Conservation (phyloP, 306 rosid genomes). For the Citrullus colocynthis region DNA sequence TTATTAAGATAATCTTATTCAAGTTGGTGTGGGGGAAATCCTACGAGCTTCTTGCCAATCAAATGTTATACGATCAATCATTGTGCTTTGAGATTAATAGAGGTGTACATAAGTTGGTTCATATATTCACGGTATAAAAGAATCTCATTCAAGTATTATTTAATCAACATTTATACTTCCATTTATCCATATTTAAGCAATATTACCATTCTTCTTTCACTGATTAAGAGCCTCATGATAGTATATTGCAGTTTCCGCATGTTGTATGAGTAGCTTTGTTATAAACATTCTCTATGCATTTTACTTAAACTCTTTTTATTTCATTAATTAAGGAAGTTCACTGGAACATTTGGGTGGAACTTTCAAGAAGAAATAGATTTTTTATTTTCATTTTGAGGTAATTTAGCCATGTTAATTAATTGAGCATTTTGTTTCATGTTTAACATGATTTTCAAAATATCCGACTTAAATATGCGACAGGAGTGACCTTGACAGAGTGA, state of each 20-base stretch:
- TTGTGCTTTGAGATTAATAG: background rate
- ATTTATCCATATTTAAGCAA: background rate
- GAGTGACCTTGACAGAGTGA: too few species aligned
- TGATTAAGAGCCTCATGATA: background rate
- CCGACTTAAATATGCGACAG: too few species aligned
- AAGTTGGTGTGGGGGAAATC: background rate
- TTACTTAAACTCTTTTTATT: background rate
- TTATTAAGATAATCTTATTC: background rate
- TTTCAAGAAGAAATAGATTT: background rate
- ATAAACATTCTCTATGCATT: background rate
- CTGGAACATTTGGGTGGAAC: background rate
- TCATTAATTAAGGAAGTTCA: background rate
- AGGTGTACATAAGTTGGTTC: background rate
- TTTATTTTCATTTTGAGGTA: background rate
- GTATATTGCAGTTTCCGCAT: background rate
- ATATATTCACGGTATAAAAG: background rate
- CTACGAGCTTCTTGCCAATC: background rate
- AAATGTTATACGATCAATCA: background rate
- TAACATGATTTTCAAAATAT: background rate
- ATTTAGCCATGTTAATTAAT: background rate
- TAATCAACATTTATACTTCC: background rate
- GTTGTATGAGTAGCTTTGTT: background rate
- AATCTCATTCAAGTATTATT: background rate
- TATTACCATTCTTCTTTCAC: background rate
- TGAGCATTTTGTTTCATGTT: background rate